phyloP scores from a whole-genome alignment of 129 eudicot species.

The Escallonia rubra region DNA sequence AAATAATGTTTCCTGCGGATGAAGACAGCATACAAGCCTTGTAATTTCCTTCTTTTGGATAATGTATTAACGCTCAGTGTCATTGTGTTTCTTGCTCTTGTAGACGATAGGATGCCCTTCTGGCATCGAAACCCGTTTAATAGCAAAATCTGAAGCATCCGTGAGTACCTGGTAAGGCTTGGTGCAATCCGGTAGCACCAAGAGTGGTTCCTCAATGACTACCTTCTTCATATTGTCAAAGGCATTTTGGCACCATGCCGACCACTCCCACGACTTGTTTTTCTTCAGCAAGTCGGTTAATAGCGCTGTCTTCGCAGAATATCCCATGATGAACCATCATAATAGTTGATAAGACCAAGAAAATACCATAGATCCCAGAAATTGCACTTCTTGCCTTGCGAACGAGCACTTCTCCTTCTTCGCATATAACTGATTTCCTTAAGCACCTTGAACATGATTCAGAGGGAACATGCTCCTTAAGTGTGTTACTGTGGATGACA shows the following conservation, averaged over 20 bases:
- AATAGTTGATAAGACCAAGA: constrained; percentile 5
- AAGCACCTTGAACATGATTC: not conserved
- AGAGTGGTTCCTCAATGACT: not conserved
- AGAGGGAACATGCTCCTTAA: not conserved
- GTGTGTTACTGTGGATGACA: not conserved
- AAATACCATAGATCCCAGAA: constrained; percentile 10
- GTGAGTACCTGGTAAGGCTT: not conserved
- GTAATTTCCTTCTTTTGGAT: too few species aligned
- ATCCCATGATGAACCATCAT: not conserved
- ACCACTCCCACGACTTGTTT: too few species aligned
- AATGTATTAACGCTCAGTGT: too few species aligned
- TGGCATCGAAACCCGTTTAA: too few species aligned
- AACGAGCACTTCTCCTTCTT: constrained; percentile 21
- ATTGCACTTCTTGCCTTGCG: not conserved
- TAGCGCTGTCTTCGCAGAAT: not conserved
- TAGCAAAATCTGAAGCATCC: not conserved
- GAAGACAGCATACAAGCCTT: too few species aligned
- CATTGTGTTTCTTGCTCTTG: too few species aligned
- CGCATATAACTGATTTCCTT: constrained; percentile 3
- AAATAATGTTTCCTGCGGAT: too few species aligned
- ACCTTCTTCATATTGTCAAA: not conserved
- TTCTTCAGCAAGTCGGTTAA: too few species aligned
- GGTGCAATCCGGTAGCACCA: not conserved
- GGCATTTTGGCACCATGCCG: too few species aligned
- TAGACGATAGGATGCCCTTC: too few species aligned